phyloP scores from a whole-genome alignment of 495 filamentous ascomycete genomes.

The Poronia punctata region DNA sequence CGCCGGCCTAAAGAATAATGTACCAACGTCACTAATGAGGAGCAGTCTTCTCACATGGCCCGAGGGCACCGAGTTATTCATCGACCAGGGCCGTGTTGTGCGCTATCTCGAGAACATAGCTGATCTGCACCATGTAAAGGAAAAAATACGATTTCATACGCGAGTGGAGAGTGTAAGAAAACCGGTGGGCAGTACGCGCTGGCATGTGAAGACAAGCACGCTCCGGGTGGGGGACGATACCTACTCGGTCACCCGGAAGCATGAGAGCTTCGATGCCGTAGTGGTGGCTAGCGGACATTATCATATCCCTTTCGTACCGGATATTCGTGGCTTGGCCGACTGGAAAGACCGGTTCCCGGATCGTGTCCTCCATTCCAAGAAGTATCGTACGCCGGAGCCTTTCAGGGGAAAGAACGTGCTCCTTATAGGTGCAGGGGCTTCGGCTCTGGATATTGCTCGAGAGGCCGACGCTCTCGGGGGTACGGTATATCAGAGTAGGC shows the following conservation, averaged over 20 bases:
- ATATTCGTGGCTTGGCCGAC: slow-evolving; percentile 45
- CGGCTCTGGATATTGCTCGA: slow-evolving; percentile 52
- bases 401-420: slow-evolving; percentile 48
- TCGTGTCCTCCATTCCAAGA: slow-evolving; percentile 53
- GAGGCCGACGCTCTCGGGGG: slow-evolving; percentile 46
- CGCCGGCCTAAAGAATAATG: slow-evolving; percentile 56
- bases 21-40: slow-evolving; percentile 53
- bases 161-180: slow-evolving; percentile 50
- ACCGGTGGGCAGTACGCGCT: slow-evolving; percentile 30
- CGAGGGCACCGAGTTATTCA: slow-evolving; percentile 48
- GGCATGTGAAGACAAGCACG: slow-evolving; percentile 42
- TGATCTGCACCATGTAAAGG: slow-evolving; percentile 38
- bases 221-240: slow-evolving; percentile 17
- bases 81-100: slow-evolving; percentile 48
- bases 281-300: slow-evolving; percentile 56
- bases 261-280: slow-evolving; percentile 47
- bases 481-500: slow-evolving; percentile 51
- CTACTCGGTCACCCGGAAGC: slow-evolving; percentile 18
- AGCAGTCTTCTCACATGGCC: slow-evolving; percentile 55
- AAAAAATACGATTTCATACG: slow-evolving; percentile 47
- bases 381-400: slow-evolving; percentile 45
- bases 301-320: slow-evolving; percentile 48
- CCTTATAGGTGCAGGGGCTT: slow-evolving; percentile 55
- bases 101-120: slow-evolving; percentile 56
- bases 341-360: slow-evolving; percentile 47